Conservation (phyloP, 352 stramenopile species). For the Pythium scleroteichum region DNA sequence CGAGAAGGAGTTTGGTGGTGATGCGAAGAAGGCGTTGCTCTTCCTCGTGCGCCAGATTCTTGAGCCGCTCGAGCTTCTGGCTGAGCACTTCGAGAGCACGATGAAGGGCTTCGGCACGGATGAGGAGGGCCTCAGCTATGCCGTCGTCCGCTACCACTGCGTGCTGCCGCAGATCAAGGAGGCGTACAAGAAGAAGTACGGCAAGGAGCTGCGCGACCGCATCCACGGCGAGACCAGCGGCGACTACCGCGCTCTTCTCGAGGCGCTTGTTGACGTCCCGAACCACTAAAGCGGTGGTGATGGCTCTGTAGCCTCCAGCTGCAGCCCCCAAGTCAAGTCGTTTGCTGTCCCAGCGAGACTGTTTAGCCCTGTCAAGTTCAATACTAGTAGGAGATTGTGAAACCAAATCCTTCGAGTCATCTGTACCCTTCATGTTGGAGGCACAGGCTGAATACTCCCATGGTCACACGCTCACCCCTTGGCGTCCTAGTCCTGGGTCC, state of each 20-base stretch:
- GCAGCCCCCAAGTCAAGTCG: no score
- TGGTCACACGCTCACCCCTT: no score
- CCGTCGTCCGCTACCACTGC: conserved; percentile 78
- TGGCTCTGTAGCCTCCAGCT: not conserved
- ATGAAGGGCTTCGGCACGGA: conserved; percentile 80
- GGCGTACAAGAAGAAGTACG: conserved; percentile 78
- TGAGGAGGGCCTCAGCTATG: conserved; percentile 57
- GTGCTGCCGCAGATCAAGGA: conserved; percentile 72
- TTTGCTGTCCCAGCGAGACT: no score
- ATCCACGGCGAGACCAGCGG: conserved; percentile 81
- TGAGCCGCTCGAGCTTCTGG: conserved; percentile 57
- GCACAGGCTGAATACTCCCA: no score
- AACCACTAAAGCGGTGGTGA: conserved; percentile 24
- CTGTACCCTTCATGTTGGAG: conserved; percentile 1
- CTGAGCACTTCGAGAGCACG: conserved; percentile 68
- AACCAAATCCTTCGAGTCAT: not conserved
- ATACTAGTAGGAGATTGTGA: no score
- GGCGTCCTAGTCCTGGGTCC: no score
- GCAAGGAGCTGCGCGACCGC: conserved; percentile 75
- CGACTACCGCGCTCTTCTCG: conserved; percentile 70
- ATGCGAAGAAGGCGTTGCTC: conserved; percentile 53
- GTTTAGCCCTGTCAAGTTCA: no score
- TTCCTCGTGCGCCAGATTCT: conserved; percentile 67
- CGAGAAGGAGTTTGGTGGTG: conserved; percentile 68
- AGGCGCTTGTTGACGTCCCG: conserved; percentile 52